Conservation (phyloP, 768 basidiomycete species). For the Naganishia vaughanmartiniae region DNA sequence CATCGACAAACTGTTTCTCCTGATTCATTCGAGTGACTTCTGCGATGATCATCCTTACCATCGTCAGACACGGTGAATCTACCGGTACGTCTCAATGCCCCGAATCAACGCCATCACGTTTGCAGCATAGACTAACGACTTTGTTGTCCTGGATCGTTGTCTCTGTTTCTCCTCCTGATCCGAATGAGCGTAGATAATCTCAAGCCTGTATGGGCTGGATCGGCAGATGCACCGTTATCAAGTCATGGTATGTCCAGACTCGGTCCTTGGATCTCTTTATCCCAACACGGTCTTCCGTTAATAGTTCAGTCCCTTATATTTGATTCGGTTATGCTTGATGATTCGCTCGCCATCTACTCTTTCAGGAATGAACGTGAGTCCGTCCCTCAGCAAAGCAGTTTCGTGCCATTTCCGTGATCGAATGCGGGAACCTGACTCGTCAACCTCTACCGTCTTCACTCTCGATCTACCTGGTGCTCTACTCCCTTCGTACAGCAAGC, state of each 20-base stretch:
- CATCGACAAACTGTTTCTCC: not conserved
- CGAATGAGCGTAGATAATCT: conserved; percentile 41
- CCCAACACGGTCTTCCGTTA: not conserved
- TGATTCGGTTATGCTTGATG: not conserved
- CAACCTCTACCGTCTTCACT: no score
- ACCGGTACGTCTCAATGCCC: conserved; percentile 38
- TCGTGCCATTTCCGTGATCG: not conserved
- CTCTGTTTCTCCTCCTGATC: not conserved
- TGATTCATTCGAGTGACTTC: not conserved
- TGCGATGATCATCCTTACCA: conserved; percentile 34
- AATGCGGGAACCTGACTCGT: no score
- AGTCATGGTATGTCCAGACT: conserved; percentile 47
- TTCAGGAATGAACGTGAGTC: conserved; percentile 47
- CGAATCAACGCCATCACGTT: not conserved
- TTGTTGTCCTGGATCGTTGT: not conserved
- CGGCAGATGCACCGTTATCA: conserved; percentile 51
- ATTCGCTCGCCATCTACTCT: not conserved
- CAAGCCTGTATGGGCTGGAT: conserved; percentile 49
- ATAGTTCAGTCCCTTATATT: not conserved
- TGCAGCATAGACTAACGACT: not conserved
- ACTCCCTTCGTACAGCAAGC: conserved; percentile 47
- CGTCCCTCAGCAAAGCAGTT: not conserved
- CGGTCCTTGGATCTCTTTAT: not conserved
- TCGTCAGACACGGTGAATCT: conserved; percentile 49
- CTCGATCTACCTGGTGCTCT: not conserved